These are phyloP conservation scores for Clonostachys solani DNA, from an alignment of 2,329 filamentous ascomycete genomes.

Conservation along the genomic window DNA sequence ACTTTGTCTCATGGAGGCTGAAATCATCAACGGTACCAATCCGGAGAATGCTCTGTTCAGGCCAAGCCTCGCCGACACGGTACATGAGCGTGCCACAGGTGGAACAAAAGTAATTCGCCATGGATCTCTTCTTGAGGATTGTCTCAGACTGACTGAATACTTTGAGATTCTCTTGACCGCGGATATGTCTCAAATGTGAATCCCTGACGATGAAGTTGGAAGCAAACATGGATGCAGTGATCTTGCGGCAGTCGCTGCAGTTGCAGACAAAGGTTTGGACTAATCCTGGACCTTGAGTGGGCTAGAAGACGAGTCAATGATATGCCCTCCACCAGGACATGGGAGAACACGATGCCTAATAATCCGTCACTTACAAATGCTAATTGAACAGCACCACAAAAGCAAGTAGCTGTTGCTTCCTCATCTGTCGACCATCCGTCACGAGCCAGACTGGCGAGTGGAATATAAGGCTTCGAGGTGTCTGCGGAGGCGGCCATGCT, in stretches of 20 bases:
- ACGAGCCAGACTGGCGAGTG: slow-evolving; percentile 23
- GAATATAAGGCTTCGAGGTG: slow-evolving; percentile 22
- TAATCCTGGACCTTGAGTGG: slow-evolving; percentile 38
- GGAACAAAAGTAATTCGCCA: slow-evolving; percentile 59
- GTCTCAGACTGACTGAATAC: slow-evolving; percentile 39
- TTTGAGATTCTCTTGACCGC: slow-evolving; percentile 46
- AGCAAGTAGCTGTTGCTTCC: slow-evolving; percentile 53
- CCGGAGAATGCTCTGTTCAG: slow-evolving; percentile 41
- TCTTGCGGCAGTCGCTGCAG: slow-evolving; percentile 57
- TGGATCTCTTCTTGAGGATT: slow-evolving; percentile 37
- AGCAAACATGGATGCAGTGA: slow-evolving; percentile 59
- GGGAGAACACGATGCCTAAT: too few relatives aligned
- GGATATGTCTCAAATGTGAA: slow-evolving; percentile 37
- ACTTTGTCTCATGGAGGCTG: slow-evolving; percentile 46
- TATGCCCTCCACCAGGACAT: too few relatives aligned
- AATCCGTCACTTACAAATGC: slow-evolving; percentile 35
- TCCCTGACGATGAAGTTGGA: slow-evolving; percentile 50
- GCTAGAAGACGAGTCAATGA: slow-evolving; percentile 18
- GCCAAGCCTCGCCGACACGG: slow-evolving; percentile 36
- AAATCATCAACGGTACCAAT: slow-evolving; percentile 63
- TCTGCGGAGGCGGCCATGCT: too few relatives aligned
- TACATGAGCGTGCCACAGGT: slow-evolving; percentile 60
- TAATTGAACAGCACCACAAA: slow-evolving; percentile 51
- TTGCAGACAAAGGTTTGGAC: slow-evolving; percentile 52
- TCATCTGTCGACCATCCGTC: slow-evolving; percentile 40